Percentiles rank a stretch among this genome's conserved stretches.
Conservation (phyloP, 768 basidiomycete species). For the Hemileccinum rubropunctum region DNA sequence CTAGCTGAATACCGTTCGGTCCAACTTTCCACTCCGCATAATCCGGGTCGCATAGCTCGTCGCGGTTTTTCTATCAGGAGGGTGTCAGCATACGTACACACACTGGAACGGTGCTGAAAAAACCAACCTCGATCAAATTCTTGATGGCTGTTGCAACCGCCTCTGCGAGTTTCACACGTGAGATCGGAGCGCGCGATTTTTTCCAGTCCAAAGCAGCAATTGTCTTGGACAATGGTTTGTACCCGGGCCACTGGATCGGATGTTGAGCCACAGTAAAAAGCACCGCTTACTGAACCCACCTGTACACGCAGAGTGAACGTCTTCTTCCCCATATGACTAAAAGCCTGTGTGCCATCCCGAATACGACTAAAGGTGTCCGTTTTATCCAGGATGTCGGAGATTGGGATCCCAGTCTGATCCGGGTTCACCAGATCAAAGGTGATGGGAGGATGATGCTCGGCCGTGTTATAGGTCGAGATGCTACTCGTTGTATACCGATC, state of each 20-base stretch:
- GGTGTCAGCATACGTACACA: slow-evolving; percentile 10
- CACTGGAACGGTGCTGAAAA: background rate
- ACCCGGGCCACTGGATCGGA: slow-evolving; percentile 68
- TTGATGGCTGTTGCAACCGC: slow-evolving; percentile 70
- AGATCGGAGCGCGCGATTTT: slow-evolving; percentile 71
- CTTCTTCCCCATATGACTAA: slow-evolving; percentile 61
- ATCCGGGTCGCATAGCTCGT: slow-evolving; percentile 9
- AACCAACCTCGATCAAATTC: slow-evolving; percentile 57
- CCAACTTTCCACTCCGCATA: slow-evolving; percentile 24
- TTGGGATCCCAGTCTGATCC: slow-evolving; percentile 54
- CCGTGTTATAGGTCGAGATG: slow-evolving; percentile 1
- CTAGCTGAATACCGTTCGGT: slow-evolving; percentile 20
- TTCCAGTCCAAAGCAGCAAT: slow-evolving; percentile 76
- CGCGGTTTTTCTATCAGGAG: slow-evolving; percentile 11
- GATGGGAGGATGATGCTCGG: slow-evolving; percentile 49
- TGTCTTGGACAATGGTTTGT: slow-evolving; percentile 69
- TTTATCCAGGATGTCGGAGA: slow-evolving; percentile 55
- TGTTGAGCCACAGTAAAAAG: background rate
- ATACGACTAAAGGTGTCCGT: slow-evolving; percentile 50
- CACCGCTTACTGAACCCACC: slow-evolving; percentile 37
- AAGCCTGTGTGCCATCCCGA: slow-evolving; percentile 51
- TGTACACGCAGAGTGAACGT: slow-evolving; percentile 74
- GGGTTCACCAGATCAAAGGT: slow-evolving; percentile 56
- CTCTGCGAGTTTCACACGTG: slow-evolving; percentile 68
- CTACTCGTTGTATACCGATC: slow-evolving; percentile 17